These are phyloP conservation scores for Sechiopsis laciniata DNA, from an alignment of 306 rosid genomes.

Conservation along the genomic window DNA sequence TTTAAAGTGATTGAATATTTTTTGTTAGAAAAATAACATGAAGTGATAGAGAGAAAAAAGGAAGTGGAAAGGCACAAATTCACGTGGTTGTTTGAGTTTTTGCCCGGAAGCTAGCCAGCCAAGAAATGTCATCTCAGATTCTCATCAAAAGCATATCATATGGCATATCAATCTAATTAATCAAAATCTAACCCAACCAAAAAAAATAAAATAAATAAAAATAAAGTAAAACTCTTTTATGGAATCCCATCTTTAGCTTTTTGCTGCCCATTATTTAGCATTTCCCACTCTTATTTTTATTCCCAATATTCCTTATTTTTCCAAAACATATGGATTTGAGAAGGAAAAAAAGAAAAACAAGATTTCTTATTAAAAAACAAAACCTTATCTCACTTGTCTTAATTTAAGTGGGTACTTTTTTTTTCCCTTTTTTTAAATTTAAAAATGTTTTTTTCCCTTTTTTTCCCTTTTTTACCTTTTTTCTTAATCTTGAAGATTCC, in stretches of 20 bases:
- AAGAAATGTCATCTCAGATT: slow-evolving; percentile 17
- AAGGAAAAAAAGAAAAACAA: too few relatives aligned
- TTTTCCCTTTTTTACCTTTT: too few relatives aligned
- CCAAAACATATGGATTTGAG: background rate
- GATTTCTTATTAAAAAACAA: too few relatives aligned
- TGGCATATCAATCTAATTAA: slow-evolving; percentile 13
- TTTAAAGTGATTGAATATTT: background rate
- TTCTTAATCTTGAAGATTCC: too few relatives aligned
- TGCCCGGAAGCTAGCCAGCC: background rate
- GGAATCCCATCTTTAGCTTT: slow-evolving; percentile 5
- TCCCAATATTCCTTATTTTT: slow-evolving; percentile 3
- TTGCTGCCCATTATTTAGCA: slow-evolving; percentile 1
- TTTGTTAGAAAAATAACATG: too few relatives aligned
- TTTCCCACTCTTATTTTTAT: background rate
- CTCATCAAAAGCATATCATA: slow-evolving; percentile 17
- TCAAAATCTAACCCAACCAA: background rate
- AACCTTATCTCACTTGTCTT: too few relatives aligned
- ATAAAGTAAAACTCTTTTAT: background rate
- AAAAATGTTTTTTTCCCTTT: too few relatives aligned
- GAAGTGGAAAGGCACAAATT: slow-evolving; percentile 7
- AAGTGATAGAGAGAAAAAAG: background rate
- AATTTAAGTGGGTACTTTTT: too few relatives aligned
- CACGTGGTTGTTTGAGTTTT: background rate
- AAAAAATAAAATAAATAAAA: background rate
- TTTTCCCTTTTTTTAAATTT: too few relatives aligned